phyloP scores from a whole-genome alignment of 176 grass and related monocot species.

The Aegilops longissima region DNA sequence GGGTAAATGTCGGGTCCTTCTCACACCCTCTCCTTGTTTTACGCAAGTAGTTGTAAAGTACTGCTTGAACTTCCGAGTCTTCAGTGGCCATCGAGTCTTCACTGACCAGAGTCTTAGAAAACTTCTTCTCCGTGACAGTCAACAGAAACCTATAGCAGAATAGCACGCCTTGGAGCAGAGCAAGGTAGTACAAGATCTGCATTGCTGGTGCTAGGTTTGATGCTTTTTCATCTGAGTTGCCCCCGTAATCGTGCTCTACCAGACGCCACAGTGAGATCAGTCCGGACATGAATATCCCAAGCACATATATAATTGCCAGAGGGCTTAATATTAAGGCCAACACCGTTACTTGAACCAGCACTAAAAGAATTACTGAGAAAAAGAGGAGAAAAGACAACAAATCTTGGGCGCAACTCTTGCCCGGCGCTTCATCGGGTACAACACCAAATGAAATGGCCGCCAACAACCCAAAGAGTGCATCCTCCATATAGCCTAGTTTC shows the following conservation, averaged over 20 bases:
- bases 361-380: too few relatives aligned
- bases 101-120: too few relatives aligned
- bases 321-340: too few relatives aligned
- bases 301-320: too few relatives aligned
- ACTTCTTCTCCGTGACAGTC: accelerated
- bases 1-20: neutral
- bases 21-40: neutral
- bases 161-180: neutral
- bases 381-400: too few relatives aligned
- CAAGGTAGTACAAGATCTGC: neutral
- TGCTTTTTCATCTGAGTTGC: neutral
- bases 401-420: too few relatives aligned
- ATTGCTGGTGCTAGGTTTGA: neutral
- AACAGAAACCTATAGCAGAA: neutral
- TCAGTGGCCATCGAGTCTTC: too few relatives aligned
- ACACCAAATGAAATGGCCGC: neutral
- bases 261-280: neutral
- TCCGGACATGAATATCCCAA: too few relatives aligned
- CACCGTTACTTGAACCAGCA: too few relatives aligned
- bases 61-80: too few relatives aligned
- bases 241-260: neutral
- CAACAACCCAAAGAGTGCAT: neutral
- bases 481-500: neutral
- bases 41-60: neutral
- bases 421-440: too few relatives aligned